Evolutionary conservation across 1,139 yeast genomes (phyloP), one percentile per base, ranked within the genome.

Genomic region (Debaryomyces psychrophilus): DNA sequence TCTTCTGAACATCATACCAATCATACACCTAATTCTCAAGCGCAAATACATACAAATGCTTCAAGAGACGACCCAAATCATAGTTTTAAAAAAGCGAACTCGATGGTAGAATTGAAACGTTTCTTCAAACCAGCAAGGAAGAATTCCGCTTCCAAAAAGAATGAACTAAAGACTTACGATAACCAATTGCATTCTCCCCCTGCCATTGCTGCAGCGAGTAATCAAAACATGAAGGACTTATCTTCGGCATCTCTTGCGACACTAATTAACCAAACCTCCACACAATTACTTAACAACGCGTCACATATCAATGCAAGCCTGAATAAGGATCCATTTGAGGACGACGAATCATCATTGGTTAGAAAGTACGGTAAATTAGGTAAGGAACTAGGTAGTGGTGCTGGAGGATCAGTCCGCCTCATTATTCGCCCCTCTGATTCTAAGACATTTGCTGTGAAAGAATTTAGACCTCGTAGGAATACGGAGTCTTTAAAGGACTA

Each of bases 361-460:
- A 87, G 85, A 56, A 88, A 92, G 62, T 95, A 93, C 66, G 96
- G 96, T 50, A 88, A 86, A 56, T 73, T 92, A 53, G 97, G 97
- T 44, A 87, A 89, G 54, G 85, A 88, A 50, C 73, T 95, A 55
- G 99, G 99, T 25, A 86, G 96, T 25, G 99, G 99, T 31, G 99
- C 99, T 2, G 99, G 99, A 41, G 99, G 99, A 4, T 87, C 95
- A 1, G 99, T 95, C 12, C 83, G 95, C 50, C 75, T 93, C 45
- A 83, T 95, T 59, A 84, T 82, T 46, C 80, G 98, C 52, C 83
- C 93, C 2, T 77, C 87, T 6, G 98, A 93, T 65, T 77, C 80
- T 36, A 85, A 87, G 48, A 83, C 95, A 1, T 93, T 93, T 71
- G 99, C 99, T 0, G 98, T 95, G 34, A 95, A 95, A 65, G 98